phyloP scores from a whole-genome alignment of 2,329 filamentous ascomycete genomes.

The Anthostomella pinea region DNA sequence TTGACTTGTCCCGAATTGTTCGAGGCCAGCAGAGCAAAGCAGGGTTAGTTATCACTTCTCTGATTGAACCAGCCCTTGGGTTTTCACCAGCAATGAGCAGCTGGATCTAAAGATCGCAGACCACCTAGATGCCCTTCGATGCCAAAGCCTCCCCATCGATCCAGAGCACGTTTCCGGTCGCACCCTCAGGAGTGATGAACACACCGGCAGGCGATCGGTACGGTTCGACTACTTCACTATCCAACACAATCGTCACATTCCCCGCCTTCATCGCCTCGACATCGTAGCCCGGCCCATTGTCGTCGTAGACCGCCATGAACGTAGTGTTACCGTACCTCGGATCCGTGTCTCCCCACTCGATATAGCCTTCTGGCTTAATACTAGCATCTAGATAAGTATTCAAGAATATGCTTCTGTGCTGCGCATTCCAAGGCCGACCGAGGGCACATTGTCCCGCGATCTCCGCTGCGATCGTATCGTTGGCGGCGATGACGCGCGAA shows the following conservation, averaged over 20 bases:
- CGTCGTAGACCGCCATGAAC: slow-evolving; percentile 20
- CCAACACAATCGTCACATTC: slow-evolving; percentile 17
- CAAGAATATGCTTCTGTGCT: slow-evolving; percentile 56
- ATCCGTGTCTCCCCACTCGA: slow-evolving; percentile 41
- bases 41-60: no score
- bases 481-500: slow-evolving; percentile 52
- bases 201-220: slow-evolving; percentile 6
- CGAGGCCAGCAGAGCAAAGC: no score
- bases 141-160: not conserved
- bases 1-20: no score
- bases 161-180: not conserved
- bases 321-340: slow-evolving; percentile 16
- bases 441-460: slow-evolving; percentile 50
- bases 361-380: slow-evolving; percentile 53
- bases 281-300: slow-evolving; percentile 19
- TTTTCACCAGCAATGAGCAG: no score
- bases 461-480: slow-evolving; percentile 39
- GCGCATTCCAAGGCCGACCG: slow-evolving; percentile 61
- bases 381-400: slow-evolving; percentile 53
- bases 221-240: slow-evolving; percentile 8
- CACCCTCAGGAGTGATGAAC: not conserved
- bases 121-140: not conserved
- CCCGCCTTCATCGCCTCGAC: slow-evolving; percentile 16
- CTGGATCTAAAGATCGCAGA: no score
- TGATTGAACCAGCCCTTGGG: no score